Evolutionary conservation across 2,329 filamentous ascomycete species (phyloP), one percentile per base, ranked within the genome.

Genomic region (Septoria linicola): DNA sequence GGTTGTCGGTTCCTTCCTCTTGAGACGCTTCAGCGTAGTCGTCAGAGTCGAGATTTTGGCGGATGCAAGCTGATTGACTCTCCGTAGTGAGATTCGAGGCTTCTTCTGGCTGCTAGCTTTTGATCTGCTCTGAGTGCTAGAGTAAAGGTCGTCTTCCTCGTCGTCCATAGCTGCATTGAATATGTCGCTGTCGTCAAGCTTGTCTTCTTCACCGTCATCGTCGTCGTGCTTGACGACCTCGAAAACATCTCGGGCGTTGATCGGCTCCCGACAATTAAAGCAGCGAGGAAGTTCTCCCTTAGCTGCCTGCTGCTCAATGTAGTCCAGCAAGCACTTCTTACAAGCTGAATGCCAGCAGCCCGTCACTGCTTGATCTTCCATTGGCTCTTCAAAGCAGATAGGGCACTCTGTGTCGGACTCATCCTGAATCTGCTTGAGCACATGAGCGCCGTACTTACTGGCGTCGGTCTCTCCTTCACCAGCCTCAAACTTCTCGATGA

Each of bases 281-380:
- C 93, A 99, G 8, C 85, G 82, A 1, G 93, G 87, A 0, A 86
- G 70, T 42, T 88, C 80, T 36, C 84, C 83, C 52, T 86, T 89
- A 59, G 89, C 84, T 3, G 79, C 85, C 68, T 96, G 87, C 64
- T 96, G 90, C 57, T 87, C 83, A 64, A 99, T 95, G 62, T 89
- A 96, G 61, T 89, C 84, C 1, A 95, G 74, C n/a, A 97, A 74
- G 63, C 93, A 99, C 56, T 88, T 86, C 71, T 93, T 96, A 74
- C 93, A 99, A 1, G 93, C 91, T 27, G 89, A 95, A 70, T 99
- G 93, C 90, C 93, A 99, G 71, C 93, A 99, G 0, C 89, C 89
- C 0, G 93, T 97, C 1, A 99, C 93, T 0, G 88, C 87, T 66
- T 95, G 92, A 47, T 96, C 87, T 34, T 89, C 81, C 90, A 97